A percentile compares a stretch with the other conserved stretches of the same genome.
These are phyloP conservation scores for Hemileccinum impolitum DNA, from an alignment of 768 basidiomycete species.

Conservation along the genomic window DNA sequence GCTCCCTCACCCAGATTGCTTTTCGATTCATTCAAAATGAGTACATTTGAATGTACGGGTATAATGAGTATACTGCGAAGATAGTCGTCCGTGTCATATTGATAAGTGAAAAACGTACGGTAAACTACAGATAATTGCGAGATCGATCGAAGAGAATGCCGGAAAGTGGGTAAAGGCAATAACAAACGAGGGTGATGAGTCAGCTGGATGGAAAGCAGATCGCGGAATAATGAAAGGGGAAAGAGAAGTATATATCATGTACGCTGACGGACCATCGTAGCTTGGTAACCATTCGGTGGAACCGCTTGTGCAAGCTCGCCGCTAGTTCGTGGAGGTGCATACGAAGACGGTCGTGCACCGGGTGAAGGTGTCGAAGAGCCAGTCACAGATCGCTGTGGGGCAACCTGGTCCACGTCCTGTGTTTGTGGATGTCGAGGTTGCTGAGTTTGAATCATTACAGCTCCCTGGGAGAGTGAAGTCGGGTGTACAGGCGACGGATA, in stretches of 20 bases:
- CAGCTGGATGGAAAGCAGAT: constrained; percentile 27
- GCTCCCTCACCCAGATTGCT: constrained; percentile 8
- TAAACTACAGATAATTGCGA: constrained; percentile 63
- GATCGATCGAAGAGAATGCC: constrained; percentile 39
- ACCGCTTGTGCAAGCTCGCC: constrained; percentile 40
- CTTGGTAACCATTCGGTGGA: constrained; percentile 44
- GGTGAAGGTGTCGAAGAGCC: constrained; percentile 31
- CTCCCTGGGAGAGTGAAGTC: constrained; percentile 42
- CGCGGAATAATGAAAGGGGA: constrained; percentile 15
- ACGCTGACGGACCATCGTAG: constrained; percentile 48
- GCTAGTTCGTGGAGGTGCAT: constrained; percentile 43
- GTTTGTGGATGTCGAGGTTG: constrained; percentile 36
- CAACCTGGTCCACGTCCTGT: constrained; percentile 45
- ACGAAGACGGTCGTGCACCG: constrained; percentile 51
- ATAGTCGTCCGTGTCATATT: constrained; percentile 60
- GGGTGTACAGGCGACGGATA: constrained; percentile 45
- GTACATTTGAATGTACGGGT: constrained; percentile 47
- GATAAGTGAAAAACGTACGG: constrained; percentile 42
- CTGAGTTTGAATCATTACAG: constrained; percentile 42
- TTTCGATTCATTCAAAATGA: constrained; percentile 35
- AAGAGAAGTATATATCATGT: constrained; percentile 33
- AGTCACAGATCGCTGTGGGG: constrained; percentile 38
- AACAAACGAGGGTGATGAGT: constrained; percentile 25
- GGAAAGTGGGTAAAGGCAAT: constrained; percentile 22
- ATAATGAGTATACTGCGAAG: constrained; percentile 57